A percentile compares a stretch with the other conserved stretches of the same genome.
Evolutionary conservation across 441 rosid genomes (phyloP).

Genomic region (Eutrema salsugineum): DNA sequence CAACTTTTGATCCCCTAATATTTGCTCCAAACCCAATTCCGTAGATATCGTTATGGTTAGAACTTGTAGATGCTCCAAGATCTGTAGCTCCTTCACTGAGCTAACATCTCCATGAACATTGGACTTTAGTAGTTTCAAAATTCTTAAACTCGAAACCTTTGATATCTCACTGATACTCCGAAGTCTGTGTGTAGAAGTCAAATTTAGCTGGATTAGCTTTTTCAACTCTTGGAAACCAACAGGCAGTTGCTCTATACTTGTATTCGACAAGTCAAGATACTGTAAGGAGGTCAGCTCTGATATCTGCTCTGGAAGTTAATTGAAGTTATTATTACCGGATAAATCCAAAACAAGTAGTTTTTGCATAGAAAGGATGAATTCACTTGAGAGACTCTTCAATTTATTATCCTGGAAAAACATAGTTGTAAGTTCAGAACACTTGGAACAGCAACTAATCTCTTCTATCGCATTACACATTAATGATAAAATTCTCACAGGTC

Average conservation of each 20-base stretch:
- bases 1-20: background rate
- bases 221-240: conserved; percentile 17
- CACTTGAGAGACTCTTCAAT: no score
- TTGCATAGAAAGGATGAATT: conserved; percentile 24
- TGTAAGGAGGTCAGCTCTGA: background rate
- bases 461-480: no score
- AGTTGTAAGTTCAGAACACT: no score
- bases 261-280: conserved; percentile 5
- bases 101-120: background rate
- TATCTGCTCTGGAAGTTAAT: conserved; percentile 8
- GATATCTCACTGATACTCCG: conserved; percentile 12
- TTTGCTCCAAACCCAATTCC: background rate
- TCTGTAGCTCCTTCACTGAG: background rate
- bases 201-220: conserved; percentile 24
- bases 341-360: conserved; percentile 24
- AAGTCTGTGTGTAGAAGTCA: background rate
- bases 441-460: no score
- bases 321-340: background rate
- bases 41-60: background rate
- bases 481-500: no score
- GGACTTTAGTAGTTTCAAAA: conserved; percentile 4
- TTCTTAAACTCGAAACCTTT: background rate
- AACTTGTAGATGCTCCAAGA: background rate
- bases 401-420: no score
- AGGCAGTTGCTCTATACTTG: conserved; percentile 10